Percentiles rank a stretch among this genome's conserved stretches.
phyloP scores from a whole-genome alignment of 2,329 filamentous ascomycete species.

The Fusarium sp. region DNA sequence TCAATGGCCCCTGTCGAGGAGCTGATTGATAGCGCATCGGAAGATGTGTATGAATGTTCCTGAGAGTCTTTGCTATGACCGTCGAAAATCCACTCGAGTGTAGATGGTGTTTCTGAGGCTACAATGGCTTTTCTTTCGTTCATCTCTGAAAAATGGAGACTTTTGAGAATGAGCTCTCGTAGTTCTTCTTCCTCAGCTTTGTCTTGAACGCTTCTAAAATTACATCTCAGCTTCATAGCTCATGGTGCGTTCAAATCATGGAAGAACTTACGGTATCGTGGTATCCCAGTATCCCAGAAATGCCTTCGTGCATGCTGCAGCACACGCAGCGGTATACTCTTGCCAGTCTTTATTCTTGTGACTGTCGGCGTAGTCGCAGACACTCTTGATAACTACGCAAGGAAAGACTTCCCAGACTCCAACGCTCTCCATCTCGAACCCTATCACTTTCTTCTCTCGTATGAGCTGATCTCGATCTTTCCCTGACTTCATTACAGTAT shows the following conservation, averaged over 20 bases:
- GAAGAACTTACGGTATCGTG: not conserved
- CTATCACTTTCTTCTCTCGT: not conserved
- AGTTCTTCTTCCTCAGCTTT: not conserved
- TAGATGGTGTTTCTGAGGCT: not conserved
- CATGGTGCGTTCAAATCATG: no score
- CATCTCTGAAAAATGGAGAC: not conserved
- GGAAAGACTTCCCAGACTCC: conserved; percentile 22
- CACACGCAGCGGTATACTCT: not conserved
- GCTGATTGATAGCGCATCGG: not conserved
- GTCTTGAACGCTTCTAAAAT: not conserved
- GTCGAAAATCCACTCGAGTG: not conserved
- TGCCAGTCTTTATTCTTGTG: conserved; percentile 18
- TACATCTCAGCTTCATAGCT: not conserved
- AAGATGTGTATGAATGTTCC: not conserved
- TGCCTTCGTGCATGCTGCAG: not conserved
- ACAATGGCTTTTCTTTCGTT: not conserved
- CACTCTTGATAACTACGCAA: conserved; percentile 25
- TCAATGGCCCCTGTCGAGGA: not conserved
- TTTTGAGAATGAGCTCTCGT: not conserved
- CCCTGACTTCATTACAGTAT: conserved; percentile 16
- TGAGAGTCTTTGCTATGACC: not conserved
- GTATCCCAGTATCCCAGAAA: conserved; percentile 10
- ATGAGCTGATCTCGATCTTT: not conserved
- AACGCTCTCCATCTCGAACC: conserved; percentile 29
- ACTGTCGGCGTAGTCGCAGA: conserved; percentile 30